Percentiles rank a stretch among this genome's conserved stretches.
These are phyloP conservation scores for Medicago ruthenica DNA, from an alignment of 306 rosid species.

Conservation along the genomic window DNA sequence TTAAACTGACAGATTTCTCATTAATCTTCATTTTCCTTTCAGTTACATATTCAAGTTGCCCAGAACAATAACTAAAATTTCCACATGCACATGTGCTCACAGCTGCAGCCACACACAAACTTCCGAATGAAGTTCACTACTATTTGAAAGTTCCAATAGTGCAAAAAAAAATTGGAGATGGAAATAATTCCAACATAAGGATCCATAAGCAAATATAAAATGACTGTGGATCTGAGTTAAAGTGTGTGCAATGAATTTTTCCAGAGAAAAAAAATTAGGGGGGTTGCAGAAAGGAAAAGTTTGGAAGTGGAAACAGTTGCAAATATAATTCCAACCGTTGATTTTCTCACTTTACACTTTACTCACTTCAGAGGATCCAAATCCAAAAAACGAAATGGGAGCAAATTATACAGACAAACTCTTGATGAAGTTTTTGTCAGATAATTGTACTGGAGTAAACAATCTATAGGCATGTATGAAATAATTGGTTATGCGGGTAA, in stretches of 20 bases:
- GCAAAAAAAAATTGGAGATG: neutral
- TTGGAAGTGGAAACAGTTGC: neutral
- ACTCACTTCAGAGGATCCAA: too few relatives aligned
- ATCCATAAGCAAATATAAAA: constrained; percentile 3
- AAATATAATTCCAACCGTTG: too few relatives aligned
- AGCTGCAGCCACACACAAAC: neutral
- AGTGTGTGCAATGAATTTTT: neutral
- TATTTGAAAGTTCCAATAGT: neutral
- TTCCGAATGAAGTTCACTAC: neutral
- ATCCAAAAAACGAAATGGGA: neutral
- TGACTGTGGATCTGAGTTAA: neutral
- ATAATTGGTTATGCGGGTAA: neutral
- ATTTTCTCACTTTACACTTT: too few relatives aligned
- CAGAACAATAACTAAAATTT: neutral
- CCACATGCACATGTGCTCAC: neutral
- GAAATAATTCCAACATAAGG: neutral
- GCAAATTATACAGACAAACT: neutral
- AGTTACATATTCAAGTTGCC: constrained; percentile 1
- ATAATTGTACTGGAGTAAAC: neutral
- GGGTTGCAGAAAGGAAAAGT: neutral
- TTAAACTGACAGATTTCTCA: constrained; percentile 2
- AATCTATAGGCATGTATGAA: neutral
- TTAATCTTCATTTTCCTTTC: neutral
- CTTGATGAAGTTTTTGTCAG: neutral
- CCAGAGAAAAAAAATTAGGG: neutral